Evolutionary conservation across 169 alveolate genomes (phyloP), one percentile per base, ranked within the genome.

Genomic region (Eimeria sp.): DNA sequence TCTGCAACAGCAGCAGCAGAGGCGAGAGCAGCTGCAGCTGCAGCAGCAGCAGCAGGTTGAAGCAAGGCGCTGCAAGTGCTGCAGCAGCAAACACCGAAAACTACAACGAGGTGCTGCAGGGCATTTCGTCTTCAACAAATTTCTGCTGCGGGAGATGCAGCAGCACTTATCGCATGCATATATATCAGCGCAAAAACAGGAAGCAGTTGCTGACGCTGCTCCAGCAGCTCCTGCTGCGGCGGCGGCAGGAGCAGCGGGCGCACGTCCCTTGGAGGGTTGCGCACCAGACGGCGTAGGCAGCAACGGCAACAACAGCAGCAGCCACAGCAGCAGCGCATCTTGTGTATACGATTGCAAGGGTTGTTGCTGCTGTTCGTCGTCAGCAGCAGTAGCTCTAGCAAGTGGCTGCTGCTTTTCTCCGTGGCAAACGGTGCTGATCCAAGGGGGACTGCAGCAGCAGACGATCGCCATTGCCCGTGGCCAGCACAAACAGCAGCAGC

Each of bases 61-160:
- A 76, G 54, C 87, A 1, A 18, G 47, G 30, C 14, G 80, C 14
- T 80, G 89, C 89, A 7, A 4, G 20, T 49, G 72, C 65, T 80
- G 90, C 90, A 82, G 90, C 90, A 82, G 73, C 90, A 18, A 63
- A 27, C 72, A 47, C 73, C n/a, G 57, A 14, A 27, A 47, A n/a
- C 47, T 82, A 54, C 67, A 47, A 25, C 67, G 90, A n/a, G 90
- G 90, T 40, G 45, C 67, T 49, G 67, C 51, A 20, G 90, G 90
- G 72, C 90, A 82, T 13, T 82, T 82, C 72, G 90, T 82, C 57
- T 82, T 82, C 90, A 82, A 82, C 90, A 82, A 82, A 82, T 82
- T 82, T 47, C 34, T 82, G 70, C 90, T 82, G 90, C 90, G 72
- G 73, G 43, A 82, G 73, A 30, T 82, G 27, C 90, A 82, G 73